phyloP scores from a whole-genome alignment of 306 rosid species.

The barrel medic (Medicago truncatula) region MtrunA17r5.0-ANR NC_053045.1:32357001-32357500 shows the following conservation, averaged over 20 bases:
- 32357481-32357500: not conserved
- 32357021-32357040: not conserved
- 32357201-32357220: too few relatives aligned
- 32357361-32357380: too few relatives aligned
- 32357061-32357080: not conserved
- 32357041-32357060: not conserved
- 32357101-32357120: not conserved
- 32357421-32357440: too few relatives aligned
- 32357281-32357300: slow-evolving; percentile 36
- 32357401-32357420: too few relatives aligned
- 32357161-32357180: not conserved
- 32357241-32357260: slow-evolving; percentile 45
- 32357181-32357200: not conserved
- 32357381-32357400: too few relatives aligned
- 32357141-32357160: not conserved
- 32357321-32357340: too few relatives aligned
- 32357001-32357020: not conserved
- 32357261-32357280: slow-evolving; percentile 47
- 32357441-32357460: too few relatives aligned
- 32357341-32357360: too few relatives aligned
- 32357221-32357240: not conserved
- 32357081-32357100: not conserved
- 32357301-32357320: too few relatives aligned
- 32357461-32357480: too few relatives aligned
- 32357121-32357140: not conserved